Evolutionary conservation across 495 filamentous ascomycete species (phyloP), one percentile per base, ranked within the genome.

Genomic region (Penicillium mononematosum): DNA sequence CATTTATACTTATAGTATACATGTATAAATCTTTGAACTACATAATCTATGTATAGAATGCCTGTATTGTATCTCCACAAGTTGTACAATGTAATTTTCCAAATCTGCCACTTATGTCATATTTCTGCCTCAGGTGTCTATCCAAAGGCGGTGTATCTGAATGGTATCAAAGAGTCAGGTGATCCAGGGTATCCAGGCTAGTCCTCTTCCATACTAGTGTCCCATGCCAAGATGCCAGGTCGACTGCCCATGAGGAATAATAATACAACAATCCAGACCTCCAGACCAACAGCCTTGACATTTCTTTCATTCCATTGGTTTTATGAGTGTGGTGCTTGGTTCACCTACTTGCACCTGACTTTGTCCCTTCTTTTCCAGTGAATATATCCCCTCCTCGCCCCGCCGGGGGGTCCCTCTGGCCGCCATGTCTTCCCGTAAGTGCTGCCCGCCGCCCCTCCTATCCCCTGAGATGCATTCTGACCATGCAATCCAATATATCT

Each of bases 381-480:
- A 54, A 57, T 50, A 50, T 63, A 44, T 47, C 39, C 52, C 55
- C 49, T 58, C 54, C 52, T 64, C 60, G 53, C 67, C 71, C 70
- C 74, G 61, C 59, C 58, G 53, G 72, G 72, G 72, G 70, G 70
- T 71, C 66, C 57, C 55, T 70, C 67, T 66, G 68, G 64, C 76
- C 79, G 76, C 70, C 66, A 89, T 89, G 86, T 82, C 83, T 73
- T 88, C 86, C 71, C 78, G 86, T 88, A 73, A 71, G 83, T 78
- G 59, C 59, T 66, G 65, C 65, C 63, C 67, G 55, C 59, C 64
- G 55, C 59, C 61, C 60, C 61, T 61, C 59, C 56, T 67, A 70
- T 67, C 71, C 67, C 66, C 71, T 67, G 68, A 74, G 65, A 58
- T 68, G 58, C 53, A 29, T 51, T 58, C 66, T 63, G 61, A 57